Evolutionary conservation across 2,329 filamentous ascomycete genomes (phyloP).

Genomic region (Claviceps maximensis): DNA sequence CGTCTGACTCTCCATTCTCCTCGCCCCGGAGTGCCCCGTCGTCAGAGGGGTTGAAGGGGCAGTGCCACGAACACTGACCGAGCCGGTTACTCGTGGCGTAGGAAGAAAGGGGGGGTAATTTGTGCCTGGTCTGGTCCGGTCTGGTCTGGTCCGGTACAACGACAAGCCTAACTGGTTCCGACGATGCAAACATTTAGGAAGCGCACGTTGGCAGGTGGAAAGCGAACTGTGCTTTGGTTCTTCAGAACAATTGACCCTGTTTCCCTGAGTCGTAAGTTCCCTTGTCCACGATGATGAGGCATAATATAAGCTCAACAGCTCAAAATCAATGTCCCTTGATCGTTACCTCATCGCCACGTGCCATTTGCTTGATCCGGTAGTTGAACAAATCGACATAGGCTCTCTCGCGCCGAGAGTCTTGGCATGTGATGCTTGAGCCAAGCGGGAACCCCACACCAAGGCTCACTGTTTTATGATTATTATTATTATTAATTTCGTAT

Average conservation of each 20-base stretch:
- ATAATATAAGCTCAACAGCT: not conserved
- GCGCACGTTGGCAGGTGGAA: not conserved
- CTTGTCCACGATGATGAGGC: not conserved
- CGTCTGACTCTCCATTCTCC: not conserved
- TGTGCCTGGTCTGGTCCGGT: too few relatives aligned
- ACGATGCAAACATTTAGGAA: not conserved
- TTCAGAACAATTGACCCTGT: not conserved
- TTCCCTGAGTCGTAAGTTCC: not conserved
- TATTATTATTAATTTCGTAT: too few relatives aligned
- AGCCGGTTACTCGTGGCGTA: not conserved
- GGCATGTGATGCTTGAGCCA: not conserved
- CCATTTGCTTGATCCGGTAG: not conserved
- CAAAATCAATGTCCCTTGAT: too few relatives aligned
- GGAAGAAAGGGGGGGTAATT: not conserved
- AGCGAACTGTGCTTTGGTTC: not conserved
- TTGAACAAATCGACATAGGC: not conserved
- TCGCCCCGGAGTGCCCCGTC: not conserved
- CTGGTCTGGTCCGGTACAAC: too few relatives aligned
- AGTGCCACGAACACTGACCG: not conserved
- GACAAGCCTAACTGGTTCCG: not conserved
- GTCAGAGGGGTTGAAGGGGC: not conserved
- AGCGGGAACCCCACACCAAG: not conserved
- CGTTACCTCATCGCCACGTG: conserved; percentile 1
- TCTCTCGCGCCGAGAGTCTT: not conserved
- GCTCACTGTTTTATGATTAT: not conserved